Base-by-base conservation (phyloP, 1,284 basidiomycete genomes). In the Violaceomyces palustris region DNA sequence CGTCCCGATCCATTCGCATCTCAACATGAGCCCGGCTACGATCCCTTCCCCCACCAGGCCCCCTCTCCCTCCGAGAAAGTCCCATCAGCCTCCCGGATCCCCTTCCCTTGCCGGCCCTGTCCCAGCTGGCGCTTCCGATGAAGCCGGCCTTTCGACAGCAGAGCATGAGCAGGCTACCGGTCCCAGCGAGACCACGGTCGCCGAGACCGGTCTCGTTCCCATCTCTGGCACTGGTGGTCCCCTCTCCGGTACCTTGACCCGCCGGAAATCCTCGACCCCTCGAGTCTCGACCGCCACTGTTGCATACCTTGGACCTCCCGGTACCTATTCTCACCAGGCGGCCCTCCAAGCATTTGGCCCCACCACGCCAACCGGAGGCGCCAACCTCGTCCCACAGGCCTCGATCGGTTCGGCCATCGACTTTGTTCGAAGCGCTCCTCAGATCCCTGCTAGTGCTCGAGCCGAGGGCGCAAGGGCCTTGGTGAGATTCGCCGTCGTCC, bases 171-270 rank as follows among this genome's bases (percentile, higher is more conserved):
- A 49, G 4, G 53, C 61, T 6, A 44, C 51, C 17, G 58, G 42
- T 14, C 50, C 50, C 6, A n/a, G n/a, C n/a, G n/a, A n/a, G n/a
- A n/a, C n/a, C n/a, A 64, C 61, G 3, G 54, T 60, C 2, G 61
- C 58, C 21, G 61, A 64, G 51, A 64, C 61, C 1, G 61, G 61
- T 5, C 42, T 54, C 10, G 39, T 60, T 9, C 54, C 55, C 0
- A n/a, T n/a, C n/a, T 46, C 42, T n/a, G 61, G 61, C 4, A 46
- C 52, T 9, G 61, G 61, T 10, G 61, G 61, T 4, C 61, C 61
- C 34, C 61, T 58, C 35, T 51, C 58, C 3, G 61, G 61, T 22
- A 54, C 47, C 11, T 45, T 64, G 9, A 51, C 39, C 14, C 55
- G 50, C 11, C 60, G 60, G 23, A 33, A 45, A 31, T 50, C 48